A percentile compares a stretch with the other conserved stretches of the same genome.
phyloP scores from a whole-genome alignment of 2,329 filamentous ascomycete species.

The Fusarium denticulatum region DNA sequence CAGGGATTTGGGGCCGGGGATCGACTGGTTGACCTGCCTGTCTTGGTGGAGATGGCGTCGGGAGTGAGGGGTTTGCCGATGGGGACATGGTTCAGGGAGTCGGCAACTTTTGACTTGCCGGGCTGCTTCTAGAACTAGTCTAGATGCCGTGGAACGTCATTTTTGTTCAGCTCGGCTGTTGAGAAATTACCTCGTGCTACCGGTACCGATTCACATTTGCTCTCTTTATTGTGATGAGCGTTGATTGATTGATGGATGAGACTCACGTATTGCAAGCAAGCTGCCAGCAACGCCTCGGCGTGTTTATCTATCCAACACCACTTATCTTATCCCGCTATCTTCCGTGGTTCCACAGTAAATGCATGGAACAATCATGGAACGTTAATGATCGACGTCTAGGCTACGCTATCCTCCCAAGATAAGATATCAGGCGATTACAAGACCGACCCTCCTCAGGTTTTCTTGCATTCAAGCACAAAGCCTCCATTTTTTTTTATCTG shows the following conservation, averaged over 20 bases:
- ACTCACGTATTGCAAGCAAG: accelerated
- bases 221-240: too few relatives aligned
- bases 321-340: background rate
- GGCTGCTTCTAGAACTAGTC: background rate
- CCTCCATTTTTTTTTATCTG: background rate
- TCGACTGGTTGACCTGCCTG: conserved; percentile 9
- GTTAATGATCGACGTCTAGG: background rate
- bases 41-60: conserved; percentile 12
- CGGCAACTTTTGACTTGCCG: conserved; percentile 24
- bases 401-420: background rate
- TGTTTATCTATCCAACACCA: background rate
- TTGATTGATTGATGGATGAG: background rate
- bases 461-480: too few relatives aligned
- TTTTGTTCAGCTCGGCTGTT: background rate
- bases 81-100: conserved; percentile 15
- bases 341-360: background rate
- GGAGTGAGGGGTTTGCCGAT: conserved; percentile 32
- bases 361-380: background rate
- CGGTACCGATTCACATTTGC: accelerated
- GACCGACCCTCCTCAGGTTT: too few relatives aligned
- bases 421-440: background rate
- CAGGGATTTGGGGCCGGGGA: conserved; percentile 14
- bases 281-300: background rate
- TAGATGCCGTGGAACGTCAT: background rate
- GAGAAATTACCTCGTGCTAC: background rate